These are phyloP conservation scores for Flueggea neowawraea DNA, from an alignment of 441 rosid genomes.

Conservation along the genomic window DNA sequence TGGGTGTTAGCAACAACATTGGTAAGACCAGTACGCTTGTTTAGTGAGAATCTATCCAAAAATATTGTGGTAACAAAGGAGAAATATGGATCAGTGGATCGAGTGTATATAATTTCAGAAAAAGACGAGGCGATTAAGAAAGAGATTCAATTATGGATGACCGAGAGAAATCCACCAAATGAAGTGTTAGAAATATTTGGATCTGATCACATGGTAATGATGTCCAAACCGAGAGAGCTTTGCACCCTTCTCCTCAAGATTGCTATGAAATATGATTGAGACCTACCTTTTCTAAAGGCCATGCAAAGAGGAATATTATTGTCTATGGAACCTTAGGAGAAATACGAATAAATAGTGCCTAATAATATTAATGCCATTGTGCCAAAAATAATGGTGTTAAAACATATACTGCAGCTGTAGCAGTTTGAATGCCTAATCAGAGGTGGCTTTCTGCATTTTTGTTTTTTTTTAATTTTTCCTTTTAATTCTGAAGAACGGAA, in stretches of 20 bases:
- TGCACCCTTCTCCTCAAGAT: slow-evolving; percentile 17
- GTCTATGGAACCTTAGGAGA: too few relatives aligned
- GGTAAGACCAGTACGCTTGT: slow-evolving; percentile 41
- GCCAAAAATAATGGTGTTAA: too few relatives aligned
- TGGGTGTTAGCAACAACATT: slow-evolving; percentile 38
- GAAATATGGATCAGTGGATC: slow-evolving; percentile 35
- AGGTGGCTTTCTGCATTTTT: too few relatives aligned
- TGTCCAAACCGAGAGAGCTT: slow-evolving; percentile 30
- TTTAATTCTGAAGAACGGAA: too few relatives aligned
- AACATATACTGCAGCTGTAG: too few relatives aligned
- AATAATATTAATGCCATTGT: too few relatives aligned
- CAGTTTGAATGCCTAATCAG: too few relatives aligned
- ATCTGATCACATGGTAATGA: slow-evolving; percentile 57
- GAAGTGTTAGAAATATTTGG: slow-evolving; percentile 32
- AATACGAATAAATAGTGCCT: too few relatives aligned
- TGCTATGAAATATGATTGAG: slow-evolving; percentile 18
- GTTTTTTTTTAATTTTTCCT: too few relatives aligned
- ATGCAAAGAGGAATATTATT: too few relatives aligned
- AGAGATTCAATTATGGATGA: slow-evolving; percentile 39
- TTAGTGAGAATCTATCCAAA: slow-evolving; percentile 31
- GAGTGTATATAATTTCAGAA: slow-evolving; percentile 35
- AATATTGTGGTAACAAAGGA: slow-evolving; percentile 27
- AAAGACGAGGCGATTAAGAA: slow-evolving; percentile 26
- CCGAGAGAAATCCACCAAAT: slow-evolving; percentile 40
- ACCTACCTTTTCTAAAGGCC: too few relatives aligned